Evolutionary conservation across 805 yeast species (phyloP).

Genomic region (Barnettozyma botsteinii): DNA sequence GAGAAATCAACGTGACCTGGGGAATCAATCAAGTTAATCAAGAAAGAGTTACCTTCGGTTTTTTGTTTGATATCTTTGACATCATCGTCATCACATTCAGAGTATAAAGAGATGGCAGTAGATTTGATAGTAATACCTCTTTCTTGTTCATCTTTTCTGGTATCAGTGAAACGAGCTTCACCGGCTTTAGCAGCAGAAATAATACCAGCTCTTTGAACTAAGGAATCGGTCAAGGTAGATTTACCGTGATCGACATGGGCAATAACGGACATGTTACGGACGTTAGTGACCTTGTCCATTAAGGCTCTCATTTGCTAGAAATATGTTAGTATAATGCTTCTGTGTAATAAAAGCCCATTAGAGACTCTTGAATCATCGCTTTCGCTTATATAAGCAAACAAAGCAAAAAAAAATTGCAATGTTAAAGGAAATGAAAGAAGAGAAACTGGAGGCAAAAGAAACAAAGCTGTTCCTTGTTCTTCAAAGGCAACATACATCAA

Average conservation of each 20-base stretch:
- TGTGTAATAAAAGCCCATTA: background rate
- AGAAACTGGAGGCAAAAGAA: background rate
- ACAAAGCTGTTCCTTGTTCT: no score
- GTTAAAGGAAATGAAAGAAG: no score
- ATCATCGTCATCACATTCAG: conserved; percentile 83
- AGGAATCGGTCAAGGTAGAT: conserved; percentile 98
- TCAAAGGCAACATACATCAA: conserved; percentile 42
- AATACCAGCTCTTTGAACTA: conserved; percentile 99
- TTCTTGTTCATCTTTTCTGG: conserved; percentile 99
- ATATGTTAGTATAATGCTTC: background rate
- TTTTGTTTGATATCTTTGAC: conserved; percentile 87
- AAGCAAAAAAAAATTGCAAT: background rate
- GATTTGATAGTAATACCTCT: conserved; percentile 99
- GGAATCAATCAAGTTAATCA: conserved; percentile 97
- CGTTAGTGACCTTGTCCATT: conserved; percentile 99
- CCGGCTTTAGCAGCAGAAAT: conserved; percentile 99
- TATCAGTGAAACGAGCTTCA: conserved; percentile 99
- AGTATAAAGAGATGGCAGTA: conserved; percentile 94
- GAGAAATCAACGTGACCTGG: conserved; percentile 99
- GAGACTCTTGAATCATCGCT: background rate
- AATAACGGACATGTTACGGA: conserved; percentile 99
- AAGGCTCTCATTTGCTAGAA: conserved; percentile 87
- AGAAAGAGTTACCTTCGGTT: conserved; percentile 82
- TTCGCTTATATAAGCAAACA: background rate
- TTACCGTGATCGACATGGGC: conserved; percentile 99